Evolutionary conservation across 106 monocot genomes (phyloP).

Genomic region (Hemerocallis citrina): DNA sequence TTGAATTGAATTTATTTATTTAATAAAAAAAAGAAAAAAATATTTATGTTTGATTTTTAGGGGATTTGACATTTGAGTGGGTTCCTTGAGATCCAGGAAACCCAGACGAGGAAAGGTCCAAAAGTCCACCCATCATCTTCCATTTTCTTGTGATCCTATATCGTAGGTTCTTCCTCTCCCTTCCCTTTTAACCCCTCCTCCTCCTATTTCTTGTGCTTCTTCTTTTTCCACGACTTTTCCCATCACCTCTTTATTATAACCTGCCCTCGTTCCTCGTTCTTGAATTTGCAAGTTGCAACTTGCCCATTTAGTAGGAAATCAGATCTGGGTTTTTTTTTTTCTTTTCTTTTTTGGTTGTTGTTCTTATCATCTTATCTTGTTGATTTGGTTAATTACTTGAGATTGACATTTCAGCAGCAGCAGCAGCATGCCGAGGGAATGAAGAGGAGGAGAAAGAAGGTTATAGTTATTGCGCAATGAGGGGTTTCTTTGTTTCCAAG

Average conservation of each 20-base stretch:
- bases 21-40: too few relatives aligned
- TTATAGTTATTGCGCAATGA: constrained; percentile 6
- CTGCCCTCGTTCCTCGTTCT: neutral
- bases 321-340: too few relatives aligned
- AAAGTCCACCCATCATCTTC: neutral
- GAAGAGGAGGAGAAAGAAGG: constrained; percentile 24
- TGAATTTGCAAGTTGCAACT: too few relatives aligned
- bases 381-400: too few relatives aligned
- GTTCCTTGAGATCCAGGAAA: constrained; percentile 61
- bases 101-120: constrained; percentile 6
- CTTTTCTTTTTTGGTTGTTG: too few relatives aligned
- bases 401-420: constrained; percentile 2
- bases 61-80: constrained; percentile 22
- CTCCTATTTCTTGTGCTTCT: constrained; percentile 14
- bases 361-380: too few relatives aligned
- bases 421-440: constrained; percentile 10
- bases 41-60: too few relatives aligned
- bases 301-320: too few relatives aligned
- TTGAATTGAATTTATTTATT: too few relatives aligned
- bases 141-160: constrained; percentile 33
- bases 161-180: constrained; percentile 23
- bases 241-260: neutral
- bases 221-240: neutral
- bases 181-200: too few relatives aligned
- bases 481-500: neutral